Percentiles rank a stretch among this genome's conserved stretches.
Evolutionary conservation across 139 green algal genomes (phyloP).

Genomic region (Auxenochlorella protothecoides): DNA sequence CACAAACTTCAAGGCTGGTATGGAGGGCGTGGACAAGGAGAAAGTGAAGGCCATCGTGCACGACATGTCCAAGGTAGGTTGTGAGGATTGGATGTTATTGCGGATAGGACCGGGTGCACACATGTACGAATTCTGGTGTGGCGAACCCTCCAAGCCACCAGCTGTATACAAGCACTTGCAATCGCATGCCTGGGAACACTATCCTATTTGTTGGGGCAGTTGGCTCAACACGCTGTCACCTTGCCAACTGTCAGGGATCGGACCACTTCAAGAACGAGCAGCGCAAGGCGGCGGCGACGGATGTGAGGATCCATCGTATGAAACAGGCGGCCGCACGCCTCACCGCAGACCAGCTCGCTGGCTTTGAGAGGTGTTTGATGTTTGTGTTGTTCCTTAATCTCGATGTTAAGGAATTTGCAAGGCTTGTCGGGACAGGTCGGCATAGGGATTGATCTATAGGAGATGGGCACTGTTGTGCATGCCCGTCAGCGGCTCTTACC

Average conservation of each 20-base stretch:
- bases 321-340: conserved; percentile 16
- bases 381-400: background rate
- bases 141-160: background rate
- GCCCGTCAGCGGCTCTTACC: no score
- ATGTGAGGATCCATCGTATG: conserved; percentile 44
- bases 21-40: conserved; percentile 54
- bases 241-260: conserved; percentile 36
- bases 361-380: background rate
- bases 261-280: conserved; percentile 87
- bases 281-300: conserved; percentile 58
- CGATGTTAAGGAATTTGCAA: background rate
- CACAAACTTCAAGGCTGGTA: conserved; percentile 87
- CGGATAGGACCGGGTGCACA: no score
- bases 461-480: no score
- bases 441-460: no score
- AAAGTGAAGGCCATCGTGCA: conserved; percentile 74
- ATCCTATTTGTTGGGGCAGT: no score
- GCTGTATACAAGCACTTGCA: background rate
- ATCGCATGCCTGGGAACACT: background rate
- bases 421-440: no score
- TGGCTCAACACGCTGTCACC: background rate
- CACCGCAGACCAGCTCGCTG: conserved; percentile 34
- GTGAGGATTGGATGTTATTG: background rate
- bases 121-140: no score
- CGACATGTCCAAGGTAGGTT: conserved; percentile 72